Percentiles rank a stretch among this genome's conserved stretches.
These are phyloP conservation scores for Nakazawaea laoshanensis DNA, from an alignment of 805 yeast genomes.

Conservation along the genomic window DNA sequence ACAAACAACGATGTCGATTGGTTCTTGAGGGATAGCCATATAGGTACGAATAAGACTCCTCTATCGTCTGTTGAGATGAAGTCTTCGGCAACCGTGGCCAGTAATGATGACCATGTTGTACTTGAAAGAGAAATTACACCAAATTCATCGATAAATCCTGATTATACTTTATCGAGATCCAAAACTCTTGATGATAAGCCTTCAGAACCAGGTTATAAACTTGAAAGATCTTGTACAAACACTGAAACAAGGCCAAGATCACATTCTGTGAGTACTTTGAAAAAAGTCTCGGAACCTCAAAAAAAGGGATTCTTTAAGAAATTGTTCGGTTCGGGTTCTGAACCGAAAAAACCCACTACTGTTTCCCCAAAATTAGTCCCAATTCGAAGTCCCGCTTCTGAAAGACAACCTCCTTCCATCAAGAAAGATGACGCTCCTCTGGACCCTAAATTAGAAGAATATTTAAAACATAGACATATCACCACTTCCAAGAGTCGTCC, in stretches of 20 bases:
- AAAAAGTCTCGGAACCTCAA: conserved; percentile 3
- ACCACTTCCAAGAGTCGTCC: conserved; percentile 18
- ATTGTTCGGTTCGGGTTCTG: conserved; percentile 17
- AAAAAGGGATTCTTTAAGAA: conserved; percentile 17
- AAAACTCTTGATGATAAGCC: conserved; percentile 8
- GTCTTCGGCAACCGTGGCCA: conserved; percentile 6
- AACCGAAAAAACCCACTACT: conserved; percentile 5
- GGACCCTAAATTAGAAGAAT: conserved; percentile 40
- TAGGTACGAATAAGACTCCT: not conserved
- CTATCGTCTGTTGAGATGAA: not conserved
- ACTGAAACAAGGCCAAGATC: too few relatives aligned
- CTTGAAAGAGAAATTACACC: not conserved
- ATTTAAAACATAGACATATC: conserved; percentile 26
- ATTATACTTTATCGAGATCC: conserved; percentile 6
- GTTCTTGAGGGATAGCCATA: conserved; percentile 31
- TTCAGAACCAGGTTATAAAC: too few relatives aligned
- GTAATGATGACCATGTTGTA: conserved; percentile 5
- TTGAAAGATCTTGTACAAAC: too few relatives aligned
- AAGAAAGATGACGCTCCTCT: conserved; percentile 7
- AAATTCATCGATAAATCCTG: not conserved
- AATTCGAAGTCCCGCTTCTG: not conserved
- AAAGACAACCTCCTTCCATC: not conserved
- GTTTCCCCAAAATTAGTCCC: not conserved
- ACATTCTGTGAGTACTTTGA: conserved; percentile 7
- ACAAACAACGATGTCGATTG: conserved; percentile 40